Conservation (phyloP, 352 stramenopile species). For the Phytophthora citrophthora region DNA sequence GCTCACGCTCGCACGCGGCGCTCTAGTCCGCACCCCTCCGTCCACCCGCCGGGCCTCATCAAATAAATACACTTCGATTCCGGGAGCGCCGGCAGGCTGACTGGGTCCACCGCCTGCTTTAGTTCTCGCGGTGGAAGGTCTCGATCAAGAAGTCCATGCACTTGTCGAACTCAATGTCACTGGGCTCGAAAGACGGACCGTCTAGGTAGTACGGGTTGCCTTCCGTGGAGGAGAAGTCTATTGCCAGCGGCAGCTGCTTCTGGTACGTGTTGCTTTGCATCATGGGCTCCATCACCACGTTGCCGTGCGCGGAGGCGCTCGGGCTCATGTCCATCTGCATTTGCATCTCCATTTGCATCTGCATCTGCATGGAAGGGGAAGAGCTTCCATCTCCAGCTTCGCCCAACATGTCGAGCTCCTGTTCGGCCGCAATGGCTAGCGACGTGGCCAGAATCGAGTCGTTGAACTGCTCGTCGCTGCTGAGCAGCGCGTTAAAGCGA, state of each 20-base stretch:
- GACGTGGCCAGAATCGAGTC: constrained; percentile 80
- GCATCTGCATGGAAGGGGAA: constrained; percentile 36
- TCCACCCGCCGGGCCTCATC: constrained; percentile 26
- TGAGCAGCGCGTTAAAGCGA: constrained; percentile 74
- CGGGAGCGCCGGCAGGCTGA: constrained; percentile 4
- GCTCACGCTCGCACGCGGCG: constrained; percentile 7
- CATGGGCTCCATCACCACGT: constrained; percentile 32
- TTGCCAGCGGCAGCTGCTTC: constrained; percentile 49
- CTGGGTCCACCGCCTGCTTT: constrained; percentile 2
- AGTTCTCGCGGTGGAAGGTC: constrained; percentile 64
- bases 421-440: constrained; percentile 74
- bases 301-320: constrained; percentile 2
- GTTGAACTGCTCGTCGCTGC: constrained; percentile 81
- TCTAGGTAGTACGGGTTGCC: constrained; percentile 59
- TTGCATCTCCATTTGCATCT: constrained; percentile 29
- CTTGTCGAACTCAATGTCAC: constrained; percentile 79
- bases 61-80: constrained; percentile 55
- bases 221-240: constrained; percentile 56
- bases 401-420: constrained; percentile 72
- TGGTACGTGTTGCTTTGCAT: constrained; percentile 53
- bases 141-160: constrained; percentile 86
- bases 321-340: constrained; percentile 30
- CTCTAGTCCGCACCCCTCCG: constrained; percentile 27
- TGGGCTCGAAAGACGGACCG: constrained; percentile 46
- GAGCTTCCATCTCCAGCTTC: constrained; percentile 45